These are phyloP conservation scores for Naganishia albida DNA, from an alignment of 1,284 basidiomycete genomes.

Conservation along the genomic window DNA sequence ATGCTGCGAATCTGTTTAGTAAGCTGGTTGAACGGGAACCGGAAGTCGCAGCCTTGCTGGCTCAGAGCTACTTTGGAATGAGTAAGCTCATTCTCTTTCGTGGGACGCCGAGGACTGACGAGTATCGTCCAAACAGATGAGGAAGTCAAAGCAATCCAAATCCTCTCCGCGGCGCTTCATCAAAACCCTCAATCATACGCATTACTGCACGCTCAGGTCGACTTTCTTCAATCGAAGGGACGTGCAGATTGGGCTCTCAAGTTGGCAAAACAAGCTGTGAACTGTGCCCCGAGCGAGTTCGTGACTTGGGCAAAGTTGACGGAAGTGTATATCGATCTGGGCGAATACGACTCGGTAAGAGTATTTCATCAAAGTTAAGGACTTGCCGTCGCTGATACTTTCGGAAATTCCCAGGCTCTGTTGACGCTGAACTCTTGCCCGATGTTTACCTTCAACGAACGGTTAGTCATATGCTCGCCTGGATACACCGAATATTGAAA, in stretches of 20 bases:
- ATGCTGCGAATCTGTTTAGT: slow-evolving; percentile 92
- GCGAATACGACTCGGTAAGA: slow-evolving; percentile 75
- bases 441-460: slow-evolving; percentile 99
- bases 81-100: slow-evolving; percentile 62
- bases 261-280: slow-evolving; percentile 90
- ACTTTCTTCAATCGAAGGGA: slow-evolving; percentile 80
- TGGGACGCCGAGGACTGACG: slow-evolving; percentile 1
- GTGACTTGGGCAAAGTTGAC: slow-evolving; percentile 98
- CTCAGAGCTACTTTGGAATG: slow-evolving; percentile 93
- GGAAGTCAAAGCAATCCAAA: slow-evolving; percentile 96
- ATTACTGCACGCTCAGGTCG: slow-evolving; percentile 88
- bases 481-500: neutral
- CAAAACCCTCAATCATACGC: slow-evolving; percentile 89
- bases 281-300: slow-evolving; percentile 96
- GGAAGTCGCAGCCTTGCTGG: slow-evolving; percentile 85
- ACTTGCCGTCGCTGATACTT: neutral
- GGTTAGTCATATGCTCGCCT: slow-evolving; percentile 48
- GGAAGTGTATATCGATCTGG: slow-evolving; percentile 87
- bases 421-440: slow-evolving; percentile 97
- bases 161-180: slow-evolving; percentile 81
- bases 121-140: slow-evolving; percentile 66
- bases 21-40: slow-evolving; percentile 82
- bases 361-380: neutral
- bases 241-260: slow-evolving; percentile 86
- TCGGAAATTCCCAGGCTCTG: slow-evolving; percentile 62